Evolutionary conservation across 2,329 filamentous ascomycete species (phyloP).

Genomic region (Xylariaceae sp.): DNA sequence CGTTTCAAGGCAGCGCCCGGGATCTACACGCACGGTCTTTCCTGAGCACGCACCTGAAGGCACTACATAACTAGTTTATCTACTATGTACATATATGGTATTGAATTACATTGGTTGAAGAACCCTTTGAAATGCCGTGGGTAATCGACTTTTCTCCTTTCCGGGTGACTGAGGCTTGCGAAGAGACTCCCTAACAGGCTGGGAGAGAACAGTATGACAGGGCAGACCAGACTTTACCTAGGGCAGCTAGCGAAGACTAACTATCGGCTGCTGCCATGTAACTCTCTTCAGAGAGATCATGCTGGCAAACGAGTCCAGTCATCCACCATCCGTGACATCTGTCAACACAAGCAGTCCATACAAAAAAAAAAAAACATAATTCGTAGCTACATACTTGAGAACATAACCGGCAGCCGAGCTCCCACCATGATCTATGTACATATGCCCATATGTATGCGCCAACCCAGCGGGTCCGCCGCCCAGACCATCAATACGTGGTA

Average conservation of each 20-base stretch:
- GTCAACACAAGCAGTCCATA: slow-evolving; percentile 6
- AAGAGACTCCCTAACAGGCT: background rate
- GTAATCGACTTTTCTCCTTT: background rate
- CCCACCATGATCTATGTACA: slow-evolving; percentile 6
- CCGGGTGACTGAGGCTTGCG: background rate
- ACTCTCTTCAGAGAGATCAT: background rate
- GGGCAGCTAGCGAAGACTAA: background rate
- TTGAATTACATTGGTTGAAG: background rate
- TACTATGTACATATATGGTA: background rate
- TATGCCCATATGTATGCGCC: too few species aligned
- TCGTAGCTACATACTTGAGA: background rate
- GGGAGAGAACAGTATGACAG: background rate
- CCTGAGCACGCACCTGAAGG: background rate
- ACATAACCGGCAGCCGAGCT: slow-evolving; percentile 3
- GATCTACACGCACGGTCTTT: background rate
- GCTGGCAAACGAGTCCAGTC: background rate
- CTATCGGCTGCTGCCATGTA: background rate
- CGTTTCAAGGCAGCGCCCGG: background rate
- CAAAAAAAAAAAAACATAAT: too few species aligned
- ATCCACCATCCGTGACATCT: slow-evolving; percentile 2
- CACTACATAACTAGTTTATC: background rate
- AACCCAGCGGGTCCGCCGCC: background rate
- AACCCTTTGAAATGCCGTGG: background rate
- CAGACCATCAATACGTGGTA: too few species aligned
- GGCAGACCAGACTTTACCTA: background rate